Evolutionary conservation across 305 asterid species (phyloP).

Genomic region (Fraxinus ornus): DNA sequence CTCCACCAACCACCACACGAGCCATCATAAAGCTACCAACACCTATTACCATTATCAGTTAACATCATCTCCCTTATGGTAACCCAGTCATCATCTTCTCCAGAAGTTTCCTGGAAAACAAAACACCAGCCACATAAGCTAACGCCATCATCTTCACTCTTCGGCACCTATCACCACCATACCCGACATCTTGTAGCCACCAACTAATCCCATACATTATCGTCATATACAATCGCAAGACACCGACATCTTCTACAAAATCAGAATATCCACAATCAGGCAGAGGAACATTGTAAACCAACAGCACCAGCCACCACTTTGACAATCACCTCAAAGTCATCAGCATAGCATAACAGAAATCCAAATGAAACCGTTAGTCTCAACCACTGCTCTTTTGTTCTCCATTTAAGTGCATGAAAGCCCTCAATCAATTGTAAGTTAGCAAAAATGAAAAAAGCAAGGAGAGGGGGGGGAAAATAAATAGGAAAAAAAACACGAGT

Average conservation of each 20-base stretch:
- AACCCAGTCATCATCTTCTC: not conserved
- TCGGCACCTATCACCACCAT: not conserved
- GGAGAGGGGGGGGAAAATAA: too few species aligned
- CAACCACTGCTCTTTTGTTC: not conserved
- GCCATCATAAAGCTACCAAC: not conserved
- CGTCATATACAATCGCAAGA: not conserved
- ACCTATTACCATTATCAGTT: not conserved
- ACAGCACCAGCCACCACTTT: not conserved
- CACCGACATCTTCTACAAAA: not conserved
- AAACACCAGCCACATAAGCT: not conserved
- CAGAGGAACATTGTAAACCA: not conserved
- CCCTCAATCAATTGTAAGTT: not conserved
- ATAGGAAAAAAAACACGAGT: too few species aligned
- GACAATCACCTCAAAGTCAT: not conserved
- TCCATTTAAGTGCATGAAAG: not conserved
- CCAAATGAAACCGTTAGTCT: not conserved
- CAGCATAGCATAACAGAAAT: not conserved
- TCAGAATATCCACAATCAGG: not conserved
- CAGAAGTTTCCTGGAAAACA: too few species aligned
- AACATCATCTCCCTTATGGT: not conserved
- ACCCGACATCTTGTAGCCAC: not conserved
- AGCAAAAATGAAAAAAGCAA: not conserved
- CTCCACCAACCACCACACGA: not conserved
- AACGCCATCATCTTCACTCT: not conserved
- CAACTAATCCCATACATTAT: not conserved